These are phyloP conservation scores for Malus fusca DNA, from an alignment of 306 rosid species.

Conservation along the genomic window DNA sequence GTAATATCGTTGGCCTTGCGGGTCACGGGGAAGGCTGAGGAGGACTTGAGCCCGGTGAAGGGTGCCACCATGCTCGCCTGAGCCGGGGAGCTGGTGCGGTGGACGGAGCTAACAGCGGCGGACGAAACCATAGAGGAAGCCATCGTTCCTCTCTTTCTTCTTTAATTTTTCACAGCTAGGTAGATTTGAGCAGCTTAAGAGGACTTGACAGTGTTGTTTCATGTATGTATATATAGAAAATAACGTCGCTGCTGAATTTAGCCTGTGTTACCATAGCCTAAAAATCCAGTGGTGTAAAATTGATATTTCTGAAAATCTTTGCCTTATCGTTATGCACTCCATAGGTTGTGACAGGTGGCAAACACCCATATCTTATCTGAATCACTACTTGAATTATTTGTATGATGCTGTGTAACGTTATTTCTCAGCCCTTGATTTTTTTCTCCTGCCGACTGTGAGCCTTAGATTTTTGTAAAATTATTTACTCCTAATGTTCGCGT, in stretches of 20 bases:
- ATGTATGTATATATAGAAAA: not conserved
- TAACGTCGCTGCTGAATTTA: not conserved
- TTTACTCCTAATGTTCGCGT: not conserved
- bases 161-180: not conserved
- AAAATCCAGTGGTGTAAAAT: slow-evolving; percentile 2
- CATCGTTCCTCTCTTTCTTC: slow-evolving; percentile 24
- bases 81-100: slow-evolving; percentile 35
- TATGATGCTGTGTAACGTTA: not conserved
- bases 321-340: slow-evolving; percentile 20
- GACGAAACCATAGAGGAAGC: slow-evolving; percentile 58
- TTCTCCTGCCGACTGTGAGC: not conserved
- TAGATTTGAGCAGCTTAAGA: not conserved
- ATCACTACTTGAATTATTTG: not conserved
- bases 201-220: not conserved
- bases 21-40: slow-evolving; percentile 44
- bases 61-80: slow-evolving; percentile 59
- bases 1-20: slow-evolving; percentile 61
- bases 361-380: slow-evolving; percentile 18
- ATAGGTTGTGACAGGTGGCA: slow-evolving; percentile 19
- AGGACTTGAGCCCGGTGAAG: slow-evolving; percentile 63
- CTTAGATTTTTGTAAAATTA: not conserved
- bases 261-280: not conserved
- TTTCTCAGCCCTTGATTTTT: not conserved
- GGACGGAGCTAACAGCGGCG: slow-evolving; percentile 40
- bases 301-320: not conserved